Conservation (phyloP, 73 alveolate genomes). For the Effrenium voratum region DNA sequence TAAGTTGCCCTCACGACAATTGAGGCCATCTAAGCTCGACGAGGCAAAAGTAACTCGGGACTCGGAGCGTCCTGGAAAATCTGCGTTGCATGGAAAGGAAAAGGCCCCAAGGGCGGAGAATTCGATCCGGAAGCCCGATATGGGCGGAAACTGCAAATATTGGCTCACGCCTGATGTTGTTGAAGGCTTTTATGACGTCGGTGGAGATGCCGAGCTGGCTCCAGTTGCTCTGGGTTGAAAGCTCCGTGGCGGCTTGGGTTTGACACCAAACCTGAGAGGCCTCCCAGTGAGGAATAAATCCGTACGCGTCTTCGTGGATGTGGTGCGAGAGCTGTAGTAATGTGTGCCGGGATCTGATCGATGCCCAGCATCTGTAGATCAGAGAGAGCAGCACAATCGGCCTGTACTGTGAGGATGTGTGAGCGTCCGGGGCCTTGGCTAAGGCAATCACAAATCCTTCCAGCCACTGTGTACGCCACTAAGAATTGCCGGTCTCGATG, state of each 20-base stretch:
- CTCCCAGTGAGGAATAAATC: neutral
- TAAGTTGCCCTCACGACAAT: too few species aligned
- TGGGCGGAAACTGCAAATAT: neutral
- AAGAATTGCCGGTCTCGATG: neutral
- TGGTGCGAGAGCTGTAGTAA: neutral
- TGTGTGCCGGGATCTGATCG: neutral
- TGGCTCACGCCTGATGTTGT: neutral
- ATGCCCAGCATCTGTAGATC: neutral
- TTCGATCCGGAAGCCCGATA: neutral
- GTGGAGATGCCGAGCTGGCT: neutral
- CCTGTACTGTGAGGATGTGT: neutral
- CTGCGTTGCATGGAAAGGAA: too few species aligned
- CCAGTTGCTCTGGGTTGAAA: neutral
- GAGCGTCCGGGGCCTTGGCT: neutral
- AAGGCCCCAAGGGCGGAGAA: neutral
- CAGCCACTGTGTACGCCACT: neutral
- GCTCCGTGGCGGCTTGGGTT: neutral
- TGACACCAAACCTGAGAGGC: neutral
- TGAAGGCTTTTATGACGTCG: constrained; percentile 12
- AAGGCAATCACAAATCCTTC: neutral
- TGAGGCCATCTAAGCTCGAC: too few species aligned
- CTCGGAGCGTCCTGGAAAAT: too few species aligned
- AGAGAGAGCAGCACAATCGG: neutral
- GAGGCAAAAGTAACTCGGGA: too few species aligned
- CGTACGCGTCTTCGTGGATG: neutral